These are phyloP conservation scores for Ceratocystis ficicola DNA, from an alignment of 2,329 filamentous ascomycete species.

Conservation along the genomic window DNA sequence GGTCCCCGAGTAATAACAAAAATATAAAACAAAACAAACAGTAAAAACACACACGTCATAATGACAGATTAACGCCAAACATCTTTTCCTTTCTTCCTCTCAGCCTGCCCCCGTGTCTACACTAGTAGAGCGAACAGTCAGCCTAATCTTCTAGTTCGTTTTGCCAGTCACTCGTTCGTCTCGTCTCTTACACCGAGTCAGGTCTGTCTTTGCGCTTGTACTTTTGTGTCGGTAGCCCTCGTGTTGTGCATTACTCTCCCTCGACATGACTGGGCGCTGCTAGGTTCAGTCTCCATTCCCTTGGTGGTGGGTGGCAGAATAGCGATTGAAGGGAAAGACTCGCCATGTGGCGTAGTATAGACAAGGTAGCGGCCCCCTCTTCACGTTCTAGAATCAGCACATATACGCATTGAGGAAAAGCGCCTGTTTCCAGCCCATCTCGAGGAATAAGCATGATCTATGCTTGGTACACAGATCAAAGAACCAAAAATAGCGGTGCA, in stretches of 20 bases:
- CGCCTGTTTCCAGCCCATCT: background rate
- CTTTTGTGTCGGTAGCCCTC: too few relatives aligned
- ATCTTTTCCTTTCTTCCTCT: background rate
- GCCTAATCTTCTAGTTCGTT: conserved; percentile 2
- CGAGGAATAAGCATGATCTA: background rate
- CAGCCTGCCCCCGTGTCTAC: background rate
- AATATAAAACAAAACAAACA: background rate
- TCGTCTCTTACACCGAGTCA: background rate
- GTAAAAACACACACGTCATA: background rate
- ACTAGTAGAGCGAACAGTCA: conserved; percentile 2
- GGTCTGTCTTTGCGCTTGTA: background rate
- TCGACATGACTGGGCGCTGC: too few relatives aligned
- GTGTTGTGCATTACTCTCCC: too few relatives aligned
- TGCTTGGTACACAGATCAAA: background rate
- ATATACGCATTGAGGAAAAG: background rate
- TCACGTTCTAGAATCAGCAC: background rate
- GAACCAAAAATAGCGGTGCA: background rate
- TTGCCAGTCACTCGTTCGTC: background rate
- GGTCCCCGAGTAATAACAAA: conserved; percentile 12
- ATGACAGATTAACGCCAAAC: conserved; percentile 4
- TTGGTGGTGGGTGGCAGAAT: too few relatives aligned
- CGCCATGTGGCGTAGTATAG: background rate
- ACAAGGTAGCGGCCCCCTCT: background rate
- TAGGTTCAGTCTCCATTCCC: too few relatives aligned
- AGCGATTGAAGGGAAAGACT: background rate